A percentile compares a stretch with the other conserved stretches of the same genome.
These are phyloP conservation scores for Irpex sp. DNA, from an alignment of 1,284 basidiomycete genomes.

Conservation along the genomic window DNA sequence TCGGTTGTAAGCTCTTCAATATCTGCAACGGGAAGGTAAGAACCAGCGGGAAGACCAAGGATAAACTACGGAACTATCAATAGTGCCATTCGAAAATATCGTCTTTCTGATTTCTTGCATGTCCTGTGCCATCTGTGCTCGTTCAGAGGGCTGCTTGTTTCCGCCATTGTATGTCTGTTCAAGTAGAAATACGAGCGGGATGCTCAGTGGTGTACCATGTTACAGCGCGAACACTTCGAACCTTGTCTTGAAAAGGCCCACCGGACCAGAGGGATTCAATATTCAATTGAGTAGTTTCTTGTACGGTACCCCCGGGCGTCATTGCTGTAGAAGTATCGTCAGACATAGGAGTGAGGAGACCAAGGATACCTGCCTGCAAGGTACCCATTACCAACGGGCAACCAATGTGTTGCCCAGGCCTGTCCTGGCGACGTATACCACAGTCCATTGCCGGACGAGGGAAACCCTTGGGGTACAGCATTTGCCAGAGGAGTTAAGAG, in stretches of 20 bases:
- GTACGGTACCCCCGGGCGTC: slow-evolving; percentile 66
- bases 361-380: slow-evolving; percentile 60
- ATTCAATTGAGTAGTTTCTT: slow-evolving; percentile 74
- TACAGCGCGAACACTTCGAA: slow-evolving; percentile 37
- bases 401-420: slow-evolving; percentile 63
- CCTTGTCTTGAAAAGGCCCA: slow-evolving; percentile 75
- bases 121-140: slow-evolving; percentile 48
- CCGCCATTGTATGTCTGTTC: slow-evolving; percentile 77
- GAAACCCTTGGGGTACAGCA: slow-evolving; percentile 59
- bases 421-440: slow-evolving; percentile 69
- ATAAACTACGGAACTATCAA: slow-evolving; percentile 51
- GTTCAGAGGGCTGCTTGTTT: slow-evolving; percentile 62
- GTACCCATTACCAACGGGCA: slow-evolving; percentile 82
- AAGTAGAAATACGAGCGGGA: slow-evolving; percentile 3
- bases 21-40: slow-evolving; percentile 44
- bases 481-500: slow-evolving; percentile 23
- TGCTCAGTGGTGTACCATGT: slow-evolving; percentile 7
- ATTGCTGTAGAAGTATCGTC: slow-evolving; percentile 52
- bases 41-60: not conserved
- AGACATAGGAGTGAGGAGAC: slow-evolving; percentile 1
- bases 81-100: slow-evolving; percentile 73
- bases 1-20: slow-evolving; percentile 60
- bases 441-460: slow-evolving; percentile 75
- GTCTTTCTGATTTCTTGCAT: slow-evolving; percentile 63
- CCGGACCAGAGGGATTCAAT: slow-evolving; percentile 83